Evolutionary conservation across 2,329 filamentous ascomycete genomes (phyloP).

Genomic region (Fusarium pseudonygamai): DNA sequence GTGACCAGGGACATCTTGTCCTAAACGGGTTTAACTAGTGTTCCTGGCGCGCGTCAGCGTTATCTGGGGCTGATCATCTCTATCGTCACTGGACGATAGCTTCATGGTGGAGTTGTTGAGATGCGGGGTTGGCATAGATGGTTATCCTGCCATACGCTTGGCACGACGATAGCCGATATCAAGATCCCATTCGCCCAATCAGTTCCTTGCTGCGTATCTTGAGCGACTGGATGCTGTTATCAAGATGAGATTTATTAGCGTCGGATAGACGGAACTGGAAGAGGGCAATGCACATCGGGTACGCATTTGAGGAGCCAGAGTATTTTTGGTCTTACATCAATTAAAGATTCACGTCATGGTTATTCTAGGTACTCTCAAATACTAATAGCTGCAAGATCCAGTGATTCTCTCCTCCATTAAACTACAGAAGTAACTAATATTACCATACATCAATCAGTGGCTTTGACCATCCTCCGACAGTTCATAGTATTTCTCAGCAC

Average conservation of each 20-base stretch:
- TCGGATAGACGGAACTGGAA: neutral
- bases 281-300: accelerated
- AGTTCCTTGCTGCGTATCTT: neutral
- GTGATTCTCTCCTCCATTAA: neutral
- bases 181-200: neutral
- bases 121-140: neutral
- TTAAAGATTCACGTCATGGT: too few species aligned
- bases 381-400: accelerated
- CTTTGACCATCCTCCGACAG: neutral
- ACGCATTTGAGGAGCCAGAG: too few species aligned
- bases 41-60: neutral
- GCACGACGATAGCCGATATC: neutral
- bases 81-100: neutral
- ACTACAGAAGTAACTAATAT: neutral
- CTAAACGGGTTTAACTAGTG: neutral
- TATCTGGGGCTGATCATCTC: neutral
- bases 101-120: neutral
- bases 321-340: neutral
- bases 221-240: neutral
- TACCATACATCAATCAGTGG: neutral
- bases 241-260: neutral
- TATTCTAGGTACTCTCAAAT: neutral
- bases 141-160: neutral
- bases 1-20: neutral
- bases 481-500: slow-evolving; percentile 20